Base-by-base conservation (phyloP, 306 rosid genomes). In the Quercus alba region DNA sequence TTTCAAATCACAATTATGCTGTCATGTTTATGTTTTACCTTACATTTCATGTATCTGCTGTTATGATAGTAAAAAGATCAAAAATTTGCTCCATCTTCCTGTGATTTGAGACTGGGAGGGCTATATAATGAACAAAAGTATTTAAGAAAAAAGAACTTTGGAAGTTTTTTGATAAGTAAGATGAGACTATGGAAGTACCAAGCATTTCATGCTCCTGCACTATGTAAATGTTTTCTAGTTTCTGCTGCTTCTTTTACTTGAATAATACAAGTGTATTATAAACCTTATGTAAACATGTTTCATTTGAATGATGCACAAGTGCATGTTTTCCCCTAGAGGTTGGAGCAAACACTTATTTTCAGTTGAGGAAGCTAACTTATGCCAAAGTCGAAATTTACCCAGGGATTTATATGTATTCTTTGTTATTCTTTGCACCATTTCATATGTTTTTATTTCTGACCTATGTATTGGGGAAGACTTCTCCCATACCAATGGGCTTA, bases 391-490 rank as follows among this genome's bases (percentile, higher is more conserved):
- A 67, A 57, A 73, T 72, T 64, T 63, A 12, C 56, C 59, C 68
- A 57, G 55, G 23, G 28, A 28, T 82, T 57, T 54, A 46, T 30
- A 57, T 21, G 17, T 66, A 26, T 63, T 66, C 54, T 31, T 77
- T 55, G 21, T 23, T 33, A 2, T 57, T 58, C 77, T 49, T 31
- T 35, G 54, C 78, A 23, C 38, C 58, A 74, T 69, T 66, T 35
- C 72, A 28, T 28, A 23, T 77, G 51, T 78, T 31, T 52, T 73
- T 25, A 28, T 76, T 59, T 81, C 78, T 75, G n/a, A 70, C 41
- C 58, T 70, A 74, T 74, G 75, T 54, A 59, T 18, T 21, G 1
- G 54, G 76, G 51, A 68, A 46, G 61, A 63, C 68, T 82, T 74
- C 83, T 58, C 72, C 72, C 52, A 46, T 68, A 68, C 11, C 70